Conservation (phyloP, 169 alveolate species). For the Plasmodium malariae region DNA sequence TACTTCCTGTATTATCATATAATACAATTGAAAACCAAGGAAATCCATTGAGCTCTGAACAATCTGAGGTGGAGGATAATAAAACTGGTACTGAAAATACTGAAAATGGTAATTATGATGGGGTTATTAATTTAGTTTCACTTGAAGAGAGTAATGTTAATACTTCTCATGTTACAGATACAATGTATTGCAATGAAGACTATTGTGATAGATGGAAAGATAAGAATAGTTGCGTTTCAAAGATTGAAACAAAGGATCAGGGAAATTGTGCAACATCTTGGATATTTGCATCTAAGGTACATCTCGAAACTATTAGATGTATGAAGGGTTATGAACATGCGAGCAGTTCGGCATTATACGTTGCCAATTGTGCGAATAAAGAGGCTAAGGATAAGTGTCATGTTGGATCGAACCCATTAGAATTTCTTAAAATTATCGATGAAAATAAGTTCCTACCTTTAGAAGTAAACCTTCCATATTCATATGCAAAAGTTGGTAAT, state of each 20-base stretch:
- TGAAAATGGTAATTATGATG: background rate
- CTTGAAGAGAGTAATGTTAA: background rate
- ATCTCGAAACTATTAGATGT: conserved; percentile 9
- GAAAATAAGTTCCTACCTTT: background rate
- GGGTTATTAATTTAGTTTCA: no score
- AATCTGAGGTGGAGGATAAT: background rate
- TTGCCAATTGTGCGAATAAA: background rate
- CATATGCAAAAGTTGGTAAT: background rate
- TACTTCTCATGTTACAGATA: background rate
- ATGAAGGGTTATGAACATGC: conserved; percentile 12
- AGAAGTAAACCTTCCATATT: conserved; percentile 6
- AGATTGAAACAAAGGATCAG: background rate
- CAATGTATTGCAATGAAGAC: background rate
- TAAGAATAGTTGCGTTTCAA: background rate
- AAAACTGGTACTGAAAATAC: background rate
- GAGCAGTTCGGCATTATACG: background rate
- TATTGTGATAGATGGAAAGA: background rate
- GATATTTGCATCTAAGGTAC: conserved; percentile 4
- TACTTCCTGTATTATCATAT: background rate
- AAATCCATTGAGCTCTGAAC: background rate
- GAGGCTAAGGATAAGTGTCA: background rate
- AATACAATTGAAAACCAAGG: background rate
- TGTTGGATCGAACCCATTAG: background rate
- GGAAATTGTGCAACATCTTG: conserved; percentile 10
- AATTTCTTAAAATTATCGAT: background rate